Evolutionary conservation across 2,329 filamentous ascomycete species (phyloP), one percentile per base, ranked within the genome.

Genomic region (Tolypocladium ophioglossoides): DNA sequence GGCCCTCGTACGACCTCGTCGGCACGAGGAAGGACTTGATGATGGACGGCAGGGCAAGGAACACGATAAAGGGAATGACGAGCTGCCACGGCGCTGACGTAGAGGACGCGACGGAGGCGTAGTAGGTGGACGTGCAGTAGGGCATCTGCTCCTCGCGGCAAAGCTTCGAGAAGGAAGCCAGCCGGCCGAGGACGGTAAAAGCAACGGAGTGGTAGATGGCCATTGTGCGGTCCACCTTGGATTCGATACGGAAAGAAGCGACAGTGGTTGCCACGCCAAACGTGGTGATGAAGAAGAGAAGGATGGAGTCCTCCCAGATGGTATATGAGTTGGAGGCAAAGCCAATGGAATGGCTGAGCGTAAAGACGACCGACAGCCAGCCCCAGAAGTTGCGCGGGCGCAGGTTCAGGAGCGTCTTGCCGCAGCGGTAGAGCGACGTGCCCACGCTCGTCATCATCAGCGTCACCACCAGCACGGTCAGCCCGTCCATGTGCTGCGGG

Each of bases 91-190:
- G 80, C 1, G 92, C 89, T 3, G 92, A 96, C 1, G 91, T 97
- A 0, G 94, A 97, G 0, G 92, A 96, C 3, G 86, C 89, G 11
- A 86, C 82, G 0, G 92, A 96, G 5, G 91, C 87, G 66, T 99
- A 99, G 74, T 96, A 99, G 0, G 94, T 96, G 2, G 92, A 96
- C 53, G 82, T 84, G 75, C 94, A 99, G 72, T 87, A 95, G 0
- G 94, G 94, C 89, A 97, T 96, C 72, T 99, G 94, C 72, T 99
- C 94, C 69, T 99, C 94, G 55, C 94, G 86, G 68, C 94, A 99
- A 22, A 99, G 83, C 60, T 91, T 88, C 11, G 94, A 96, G 60
- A 92, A 84, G 1, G 91, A 95, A 0, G 91, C 87, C 3, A 92
- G 53, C 53, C 92, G 85, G 16, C 86, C 86, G 14, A 97, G 78